A percentile compares a stretch with the other conserved stretches of the same genome.
phyloP scores from a whole-genome alignment of 768 basidiomycete species.

The Kwoniella dejecticola region DNA sequence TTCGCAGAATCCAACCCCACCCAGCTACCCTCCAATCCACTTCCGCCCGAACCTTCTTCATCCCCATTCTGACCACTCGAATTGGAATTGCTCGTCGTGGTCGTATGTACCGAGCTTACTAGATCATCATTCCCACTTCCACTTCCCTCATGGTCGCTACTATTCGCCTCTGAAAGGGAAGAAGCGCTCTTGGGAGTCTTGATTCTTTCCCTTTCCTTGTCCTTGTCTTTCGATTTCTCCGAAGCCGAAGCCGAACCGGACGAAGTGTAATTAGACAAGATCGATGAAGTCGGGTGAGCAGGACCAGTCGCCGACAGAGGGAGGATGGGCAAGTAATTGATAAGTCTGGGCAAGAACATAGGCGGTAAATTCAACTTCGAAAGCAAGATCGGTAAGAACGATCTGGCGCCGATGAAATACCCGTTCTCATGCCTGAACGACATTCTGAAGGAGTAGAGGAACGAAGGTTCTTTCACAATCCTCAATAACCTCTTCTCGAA shows the following conservation, averaged over 20 bases:
- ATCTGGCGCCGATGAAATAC: slow-evolving; percentile 32
- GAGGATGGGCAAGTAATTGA: slow-evolving; percentile 26
- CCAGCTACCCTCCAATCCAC: slow-evolving; percentile 38
- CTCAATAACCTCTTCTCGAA: slow-evolving; percentile 35
- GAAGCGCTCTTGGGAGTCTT: neutral
- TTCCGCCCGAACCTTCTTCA: slow-evolving; percentile 18
- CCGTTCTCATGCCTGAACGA: too few species aligned
- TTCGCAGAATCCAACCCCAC: slow-evolving; percentile 34
- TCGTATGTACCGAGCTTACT: slow-evolving; percentile 37
- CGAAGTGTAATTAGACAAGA: neutral
- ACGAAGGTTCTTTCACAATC: slow-evolving; percentile 25
- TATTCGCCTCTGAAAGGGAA: slow-evolving; percentile 22
- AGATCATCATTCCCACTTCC: slow-evolving; percentile 33
- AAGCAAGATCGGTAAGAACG: slow-evolving; percentile 32
- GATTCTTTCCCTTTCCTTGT: neutral
- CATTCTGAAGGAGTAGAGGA: neutral
- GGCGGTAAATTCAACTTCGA: slow-evolving; percentile 27
- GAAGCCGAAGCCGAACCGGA: too few species aligned
- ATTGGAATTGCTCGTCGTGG: slow-evolving; percentile 8
- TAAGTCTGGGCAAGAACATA: slow-evolving; percentile 21
- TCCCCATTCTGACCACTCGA: slow-evolving; percentile 9
- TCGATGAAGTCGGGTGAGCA: neutral
- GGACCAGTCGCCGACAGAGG: slow-evolving; percentile 34
- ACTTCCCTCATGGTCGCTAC: slow-evolving; percentile 29
- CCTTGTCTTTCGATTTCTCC: too few species aligned